phyloP scores from a whole-genome alignment of 345 rosid species.

The Gossypium sturtianum region DNA sequence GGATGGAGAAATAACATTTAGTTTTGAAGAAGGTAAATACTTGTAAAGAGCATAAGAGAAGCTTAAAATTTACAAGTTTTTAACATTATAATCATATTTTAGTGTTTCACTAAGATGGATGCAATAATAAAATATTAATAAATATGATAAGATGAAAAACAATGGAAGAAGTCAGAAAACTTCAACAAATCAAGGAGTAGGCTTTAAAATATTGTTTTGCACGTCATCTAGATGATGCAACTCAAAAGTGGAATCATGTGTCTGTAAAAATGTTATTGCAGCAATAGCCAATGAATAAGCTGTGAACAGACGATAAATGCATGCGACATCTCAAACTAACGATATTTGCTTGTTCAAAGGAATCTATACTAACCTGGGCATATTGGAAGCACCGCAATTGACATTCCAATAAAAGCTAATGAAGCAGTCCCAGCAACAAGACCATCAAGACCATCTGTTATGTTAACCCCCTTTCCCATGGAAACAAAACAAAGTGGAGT shows the following conservation, averaged over 20 bases:
- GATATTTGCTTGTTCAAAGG: neutral
- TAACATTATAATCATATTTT: neutral
- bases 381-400: conserved; percentile 82
- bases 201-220: neutral
- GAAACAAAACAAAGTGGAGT: conserved; percentile 78
- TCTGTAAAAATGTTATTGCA: neutral
- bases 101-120: neutral
- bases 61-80: neutral
- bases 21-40: neutral
- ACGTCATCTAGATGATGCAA: neutral
- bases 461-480: conserved; percentile 69
- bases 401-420: conserved; percentile 79
- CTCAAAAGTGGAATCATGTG: neutral
- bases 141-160: neutral
- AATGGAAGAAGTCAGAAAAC: neutral
- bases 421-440: conserved; percentile 84
- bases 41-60: neutral
- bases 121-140: neutral
- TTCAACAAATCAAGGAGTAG: neutral
- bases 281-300: neutral
- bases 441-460: conserved; percentile 84
- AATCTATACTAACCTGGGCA: conserved; percentile 62
- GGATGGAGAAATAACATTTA: conserved; percentile 12
- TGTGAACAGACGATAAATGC: neutral
- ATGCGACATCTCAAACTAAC: neutral